Evolutionary conservation across 768 basidiomycete genomes (phyloP).

Genomic region (Tylopilus subfusipes): DNA sequence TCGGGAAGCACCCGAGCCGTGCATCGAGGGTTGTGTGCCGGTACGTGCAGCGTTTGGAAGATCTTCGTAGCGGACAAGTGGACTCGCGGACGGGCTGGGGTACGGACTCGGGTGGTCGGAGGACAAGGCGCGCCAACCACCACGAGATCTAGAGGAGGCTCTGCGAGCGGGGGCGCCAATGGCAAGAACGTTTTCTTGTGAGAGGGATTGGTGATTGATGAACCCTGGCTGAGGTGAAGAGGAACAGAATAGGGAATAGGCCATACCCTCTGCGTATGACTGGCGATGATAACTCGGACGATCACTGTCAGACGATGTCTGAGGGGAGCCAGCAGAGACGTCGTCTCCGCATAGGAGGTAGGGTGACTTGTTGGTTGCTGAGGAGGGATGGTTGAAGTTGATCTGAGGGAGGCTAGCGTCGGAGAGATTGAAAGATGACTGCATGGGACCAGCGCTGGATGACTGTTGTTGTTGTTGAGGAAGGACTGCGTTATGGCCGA

Average conservation of each 20-base stretch:
- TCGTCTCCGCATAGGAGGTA: constrained; percentile 35
- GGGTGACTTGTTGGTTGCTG: constrained; percentile 34
- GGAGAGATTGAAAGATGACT: constrained; percentile 28
- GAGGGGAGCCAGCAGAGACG: constrained; percentile 39
- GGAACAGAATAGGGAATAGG: constrained; percentile 28
- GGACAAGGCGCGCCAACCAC: constrained; percentile 33
- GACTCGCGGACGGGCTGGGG: constrained; percentile 65
- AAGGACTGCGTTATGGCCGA: constrained; percentile 29
- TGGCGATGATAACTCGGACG: constrained; percentile 48
- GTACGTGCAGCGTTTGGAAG: constrained; percentile 37
- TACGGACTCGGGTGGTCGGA: constrained; percentile 56
- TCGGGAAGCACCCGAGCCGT: constrained; percentile 18
- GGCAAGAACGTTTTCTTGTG: constrained; percentile 34
- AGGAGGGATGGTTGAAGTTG: constrained; percentile 33
- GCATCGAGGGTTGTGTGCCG: constrained; percentile 21
- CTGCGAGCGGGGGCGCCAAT: constrained; percentile 43
- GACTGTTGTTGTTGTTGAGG: constrained; percentile 28
- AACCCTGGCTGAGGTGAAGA: constrained; percentile 41
- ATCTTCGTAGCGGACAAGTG: constrained; percentile 49
- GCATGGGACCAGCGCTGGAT: constrained; percentile 23
- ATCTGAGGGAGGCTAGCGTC: constrained; percentile 29
- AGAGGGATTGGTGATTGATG: constrained; percentile 42
- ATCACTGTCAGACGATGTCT: constrained; percentile 47
- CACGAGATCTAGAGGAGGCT: constrained; percentile 39
- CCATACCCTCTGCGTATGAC: constrained; percentile 63